Percentiles rank a stretch among this genome's conserved stretches.
Conservation (phyloP, 176 grass and related monocot species). For the Bolboschoenus planiculmis region DNA sequence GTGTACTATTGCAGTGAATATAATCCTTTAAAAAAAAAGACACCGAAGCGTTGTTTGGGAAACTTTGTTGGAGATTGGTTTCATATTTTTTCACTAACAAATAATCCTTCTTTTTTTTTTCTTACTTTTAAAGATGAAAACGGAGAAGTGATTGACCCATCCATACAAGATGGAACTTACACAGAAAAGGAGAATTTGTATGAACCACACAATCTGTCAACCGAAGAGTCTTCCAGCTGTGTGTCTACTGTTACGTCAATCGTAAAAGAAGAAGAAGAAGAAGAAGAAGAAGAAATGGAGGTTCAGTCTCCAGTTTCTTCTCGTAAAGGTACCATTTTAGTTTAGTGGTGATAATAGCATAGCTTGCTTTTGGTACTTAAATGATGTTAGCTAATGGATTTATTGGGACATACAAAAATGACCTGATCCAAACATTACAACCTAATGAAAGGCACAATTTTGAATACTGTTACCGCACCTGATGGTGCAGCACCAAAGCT, state of each 20-base stretch:
- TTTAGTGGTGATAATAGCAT: background rate
- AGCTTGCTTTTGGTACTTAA: no score
- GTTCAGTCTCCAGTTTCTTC: constrained; percentile 33
- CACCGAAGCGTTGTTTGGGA: background rate
- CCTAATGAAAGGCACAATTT: background rate
- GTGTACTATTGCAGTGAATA: background rate
- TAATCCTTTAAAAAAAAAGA: background rate
- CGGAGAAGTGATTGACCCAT: constrained; percentile 50
- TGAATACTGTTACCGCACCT: background rate
- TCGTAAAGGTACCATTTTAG: constrained; percentile 35
- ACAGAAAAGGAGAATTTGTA: constrained; percentile 25
- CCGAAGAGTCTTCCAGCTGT: constrained; percentile 29
- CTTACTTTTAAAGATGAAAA: constrained; percentile 39
- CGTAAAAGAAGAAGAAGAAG: constrained; percentile 38
- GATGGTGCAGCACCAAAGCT: background rate
- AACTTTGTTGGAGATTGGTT: background rate
- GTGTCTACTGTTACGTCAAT: constrained; percentile 22
- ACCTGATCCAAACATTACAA: background rate
- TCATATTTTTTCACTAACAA: background rate
- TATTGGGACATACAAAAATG: background rate
- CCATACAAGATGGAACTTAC: constrained; percentile 16
- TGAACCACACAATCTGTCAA: constrained; percentile 31
- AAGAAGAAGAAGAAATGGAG: constrained; percentile 42
- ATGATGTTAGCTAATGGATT: background rate
- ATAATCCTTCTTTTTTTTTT: background rate